phyloP scores from a whole-genome alignment of 441 rosid species.

The Gossypium davidsonii region DNA sequence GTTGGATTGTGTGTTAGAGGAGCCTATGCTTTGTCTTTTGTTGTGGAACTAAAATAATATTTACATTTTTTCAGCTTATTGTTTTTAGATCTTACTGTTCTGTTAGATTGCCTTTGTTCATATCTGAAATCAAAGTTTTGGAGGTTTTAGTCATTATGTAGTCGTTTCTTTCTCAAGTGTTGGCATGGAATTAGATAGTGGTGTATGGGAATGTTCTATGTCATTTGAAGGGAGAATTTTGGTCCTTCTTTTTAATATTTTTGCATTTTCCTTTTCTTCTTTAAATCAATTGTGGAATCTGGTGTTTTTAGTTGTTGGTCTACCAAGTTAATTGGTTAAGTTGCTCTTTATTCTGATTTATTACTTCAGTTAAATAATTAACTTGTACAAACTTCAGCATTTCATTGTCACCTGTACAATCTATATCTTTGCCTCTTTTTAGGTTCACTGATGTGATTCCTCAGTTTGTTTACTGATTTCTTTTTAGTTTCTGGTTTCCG shows the following conservation, averaged over 20 bases:
- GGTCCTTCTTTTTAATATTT: background rate
- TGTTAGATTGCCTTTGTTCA: background rate
- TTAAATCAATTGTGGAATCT: background rate
- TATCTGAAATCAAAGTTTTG: background rate
- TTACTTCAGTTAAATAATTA: too few relatives aligned
- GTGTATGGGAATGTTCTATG: background rate
- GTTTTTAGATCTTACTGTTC: background rate
- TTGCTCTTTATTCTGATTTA: background rate
- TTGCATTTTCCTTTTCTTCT: background rate
- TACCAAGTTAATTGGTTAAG: background rate
- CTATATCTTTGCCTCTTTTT: background rate
- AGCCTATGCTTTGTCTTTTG: background rate
- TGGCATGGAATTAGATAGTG: background rate
- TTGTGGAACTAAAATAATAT: background rate
- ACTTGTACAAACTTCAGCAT: background rate
- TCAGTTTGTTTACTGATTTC: background rate
- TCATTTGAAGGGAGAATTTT: background rate
- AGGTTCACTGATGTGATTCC: background rate
- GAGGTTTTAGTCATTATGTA: background rate
- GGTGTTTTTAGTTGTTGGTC: background rate
- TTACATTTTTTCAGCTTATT: background rate
- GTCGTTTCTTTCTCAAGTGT: background rate
- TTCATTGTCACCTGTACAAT: background rate
- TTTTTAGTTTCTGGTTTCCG: background rate
- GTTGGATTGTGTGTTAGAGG: background rate